Conservation (phyloP, 148 eudicot genomes). For the Cornus florida region DNA sequence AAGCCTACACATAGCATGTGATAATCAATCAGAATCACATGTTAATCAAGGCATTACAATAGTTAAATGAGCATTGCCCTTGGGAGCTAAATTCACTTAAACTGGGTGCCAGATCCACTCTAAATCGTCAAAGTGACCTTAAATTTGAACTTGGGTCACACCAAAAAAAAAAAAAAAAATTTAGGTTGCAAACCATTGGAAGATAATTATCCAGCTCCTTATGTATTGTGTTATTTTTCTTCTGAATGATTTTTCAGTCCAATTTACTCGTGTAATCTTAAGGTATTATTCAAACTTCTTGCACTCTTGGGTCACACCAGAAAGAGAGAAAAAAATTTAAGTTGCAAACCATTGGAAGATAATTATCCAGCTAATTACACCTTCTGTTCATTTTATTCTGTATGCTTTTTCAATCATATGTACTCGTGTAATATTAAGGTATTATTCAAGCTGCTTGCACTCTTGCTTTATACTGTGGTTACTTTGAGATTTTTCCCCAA, state of each 20-base stretch:
- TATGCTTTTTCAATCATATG: neutral
- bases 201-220: neutral
- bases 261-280: neutral
- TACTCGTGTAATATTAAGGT: neutral
- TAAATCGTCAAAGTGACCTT: neutral
- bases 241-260: neutral
- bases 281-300: neutral
- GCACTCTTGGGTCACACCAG: neutral
- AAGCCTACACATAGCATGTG: constrained; percentile 52
- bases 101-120: neutral
- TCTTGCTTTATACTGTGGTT: neutral
- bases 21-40: constrained; percentile 18
- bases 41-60: neutral
- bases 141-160: neutral
- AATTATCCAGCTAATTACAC: neutral
- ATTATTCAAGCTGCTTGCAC: neutral
- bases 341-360: neutral
- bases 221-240: neutral
- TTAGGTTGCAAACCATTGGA: neutral
- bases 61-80: neutral
- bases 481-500: neutral
- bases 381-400: neutral
- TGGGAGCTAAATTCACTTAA: constrained; percentile 2
- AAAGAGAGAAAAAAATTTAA: neutral
- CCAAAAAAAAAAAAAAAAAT: neutral